Conservation (phyloP, 208 protist genomes). For the Crithidia acanthocephali region DNA sequence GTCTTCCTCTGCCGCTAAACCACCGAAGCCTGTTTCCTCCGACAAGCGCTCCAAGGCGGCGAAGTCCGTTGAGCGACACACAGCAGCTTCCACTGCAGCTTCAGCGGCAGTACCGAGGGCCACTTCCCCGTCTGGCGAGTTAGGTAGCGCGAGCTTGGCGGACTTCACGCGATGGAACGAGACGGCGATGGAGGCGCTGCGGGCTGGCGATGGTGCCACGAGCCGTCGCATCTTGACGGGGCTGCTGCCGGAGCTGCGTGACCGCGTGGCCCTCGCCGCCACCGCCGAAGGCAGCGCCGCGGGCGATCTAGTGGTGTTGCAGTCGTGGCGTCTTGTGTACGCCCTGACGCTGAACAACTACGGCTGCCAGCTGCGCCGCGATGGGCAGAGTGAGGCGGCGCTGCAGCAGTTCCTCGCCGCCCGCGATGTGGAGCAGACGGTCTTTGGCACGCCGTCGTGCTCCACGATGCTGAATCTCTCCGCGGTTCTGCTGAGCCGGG, state of each 20-base stretch:
- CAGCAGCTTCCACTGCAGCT: neutral
- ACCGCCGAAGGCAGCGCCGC: constrained; percentile 4
- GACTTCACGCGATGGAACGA: constrained; percentile 69
- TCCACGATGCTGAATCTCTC: constrained; percentile 90
- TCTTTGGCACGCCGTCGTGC: constrained; percentile 75
- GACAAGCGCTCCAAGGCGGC: neutral
- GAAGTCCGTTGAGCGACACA: neutral
- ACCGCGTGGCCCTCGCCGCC: constrained; percentile 5
- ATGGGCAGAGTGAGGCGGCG: constrained; percentile 48
- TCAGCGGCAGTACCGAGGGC: neutral
- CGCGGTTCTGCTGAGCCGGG: constrained; percentile 68
- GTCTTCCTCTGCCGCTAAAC: neutral
- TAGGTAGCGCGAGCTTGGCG: constrained; percentile 24
- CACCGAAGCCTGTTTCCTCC: neutral
- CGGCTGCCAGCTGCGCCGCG: constrained; percentile 78
- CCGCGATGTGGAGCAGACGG: constrained; percentile 52
- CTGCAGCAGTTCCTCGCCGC: constrained; percentile 55
- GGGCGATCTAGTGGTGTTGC: neutral
- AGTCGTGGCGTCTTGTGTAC: constrained; percentile 63
- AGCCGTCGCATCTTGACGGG: constrained; percentile 35
- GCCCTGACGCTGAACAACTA: constrained; percentile 83
- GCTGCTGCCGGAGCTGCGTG: constrained; percentile 19
- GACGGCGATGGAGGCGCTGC: constrained; percentile 69
- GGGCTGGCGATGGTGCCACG: constrained; percentile 39
- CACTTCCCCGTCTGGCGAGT: neutral